Percentiles rank a stretch among this genome's conserved stretches.
phyloP scores from a whole-genome alignment of 768 basidiomycete genomes.

The Solioccasus polychromus region DNA sequence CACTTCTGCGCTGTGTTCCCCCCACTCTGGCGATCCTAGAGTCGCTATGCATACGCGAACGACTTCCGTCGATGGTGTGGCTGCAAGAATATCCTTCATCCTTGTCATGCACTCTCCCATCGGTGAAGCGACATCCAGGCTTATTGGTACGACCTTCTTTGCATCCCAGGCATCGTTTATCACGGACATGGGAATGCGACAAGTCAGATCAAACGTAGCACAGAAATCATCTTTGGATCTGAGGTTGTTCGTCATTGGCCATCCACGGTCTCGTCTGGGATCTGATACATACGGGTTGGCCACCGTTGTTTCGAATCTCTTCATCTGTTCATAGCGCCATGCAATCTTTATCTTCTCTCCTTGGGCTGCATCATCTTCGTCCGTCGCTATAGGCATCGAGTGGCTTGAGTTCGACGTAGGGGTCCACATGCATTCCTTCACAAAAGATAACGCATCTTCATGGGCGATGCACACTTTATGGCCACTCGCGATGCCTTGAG shows the following conservation, averaged over 20 bases:
- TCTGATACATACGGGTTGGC: constrained; percentile 45
- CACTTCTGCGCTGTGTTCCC: constrained; percentile 57
- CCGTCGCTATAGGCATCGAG: constrained; percentile 18
- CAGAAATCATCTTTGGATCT: constrained; percentile 64
- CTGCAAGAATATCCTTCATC: constrained; percentile 28
- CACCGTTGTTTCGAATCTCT: constrained; percentile 86
- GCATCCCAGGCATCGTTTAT: constrained; percentile 42
- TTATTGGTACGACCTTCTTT: constrained; percentile 37
- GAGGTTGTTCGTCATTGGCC: constrained; percentile 13
- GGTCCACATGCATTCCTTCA: constrained; percentile 80
- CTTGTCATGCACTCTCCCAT: constrained; percentile 26
- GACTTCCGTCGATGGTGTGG: constrained; percentile 33
- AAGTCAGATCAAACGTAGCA: constrained; percentile 69
- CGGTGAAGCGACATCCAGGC: constrained; percentile 17
- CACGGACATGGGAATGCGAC: constrained; percentile 50
- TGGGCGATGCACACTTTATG: constrained; percentile 72
- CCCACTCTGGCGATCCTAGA: constrained; percentile 69
- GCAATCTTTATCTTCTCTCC: constrained; percentile 86
- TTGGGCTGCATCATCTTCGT: constrained; percentile 36
- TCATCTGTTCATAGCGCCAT: constrained; percentile 95
- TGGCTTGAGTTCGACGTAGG: constrained; percentile 28
- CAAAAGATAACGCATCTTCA: constrained; percentile 53
- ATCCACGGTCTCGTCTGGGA: constrained; percentile 7
- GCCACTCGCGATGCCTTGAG: constrained; percentile 75
- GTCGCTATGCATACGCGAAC: constrained; percentile 61